Evolutionary conservation across 2,329 filamentous ascomycete genomes (phyloP).

Genomic region (Aspergillus cejpii): DNA sequence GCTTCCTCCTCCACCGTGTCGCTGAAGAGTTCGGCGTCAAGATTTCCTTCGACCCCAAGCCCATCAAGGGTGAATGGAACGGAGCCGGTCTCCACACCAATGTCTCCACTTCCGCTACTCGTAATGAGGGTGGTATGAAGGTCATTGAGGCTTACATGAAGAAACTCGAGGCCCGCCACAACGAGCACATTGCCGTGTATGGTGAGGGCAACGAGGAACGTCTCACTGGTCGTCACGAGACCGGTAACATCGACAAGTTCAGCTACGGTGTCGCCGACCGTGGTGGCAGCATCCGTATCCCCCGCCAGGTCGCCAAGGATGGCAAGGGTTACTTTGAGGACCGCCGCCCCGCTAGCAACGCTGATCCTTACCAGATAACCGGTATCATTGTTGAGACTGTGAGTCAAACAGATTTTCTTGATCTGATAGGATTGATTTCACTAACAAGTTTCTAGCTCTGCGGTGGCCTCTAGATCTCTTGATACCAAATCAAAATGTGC

Average conservation of each 20-base stretch:
- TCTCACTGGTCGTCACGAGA: constrained; percentile 91
- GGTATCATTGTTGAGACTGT: constrained; percentile 72
- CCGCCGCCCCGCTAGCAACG: constrained; percentile 74
- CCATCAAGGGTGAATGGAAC: constrained; percentile 94
- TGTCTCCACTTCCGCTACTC: constrained; percentile 86
- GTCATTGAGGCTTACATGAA: constrained; percentile 79
- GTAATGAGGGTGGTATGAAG: constrained; percentile 90
- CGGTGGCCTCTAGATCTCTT: constrained; percentile 34
- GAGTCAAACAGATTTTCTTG: constrained; percentile 13
- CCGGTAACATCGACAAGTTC: constrained; percentile 88
- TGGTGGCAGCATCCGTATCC: constrained; percentile 88
- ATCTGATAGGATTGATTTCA: not conserved
- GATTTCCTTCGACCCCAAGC: constrained; percentile 94
- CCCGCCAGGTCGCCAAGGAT: constrained; percentile 73
- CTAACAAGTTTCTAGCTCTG: constrained; percentile 28
- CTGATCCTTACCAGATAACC: constrained; percentile 77
- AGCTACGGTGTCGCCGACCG: constrained; percentile 92
- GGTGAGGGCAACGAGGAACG: constrained; percentile 93
- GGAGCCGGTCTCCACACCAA: constrained; percentile 90
- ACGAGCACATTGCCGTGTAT: constrained; percentile 85
- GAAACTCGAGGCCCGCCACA: constrained; percentile 71
- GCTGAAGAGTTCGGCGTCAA: constrained; percentile 95
- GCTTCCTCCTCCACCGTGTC: constrained; percentile 82
- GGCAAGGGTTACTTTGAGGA: constrained; percentile 95
- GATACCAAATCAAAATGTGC: constrained; percentile 16